Percentiles rank a stretch among this genome's conserved stretches.
phyloP scores from a whole-genome alignment of 163 green algal genomes.

The Volvox carteri region DNA sequence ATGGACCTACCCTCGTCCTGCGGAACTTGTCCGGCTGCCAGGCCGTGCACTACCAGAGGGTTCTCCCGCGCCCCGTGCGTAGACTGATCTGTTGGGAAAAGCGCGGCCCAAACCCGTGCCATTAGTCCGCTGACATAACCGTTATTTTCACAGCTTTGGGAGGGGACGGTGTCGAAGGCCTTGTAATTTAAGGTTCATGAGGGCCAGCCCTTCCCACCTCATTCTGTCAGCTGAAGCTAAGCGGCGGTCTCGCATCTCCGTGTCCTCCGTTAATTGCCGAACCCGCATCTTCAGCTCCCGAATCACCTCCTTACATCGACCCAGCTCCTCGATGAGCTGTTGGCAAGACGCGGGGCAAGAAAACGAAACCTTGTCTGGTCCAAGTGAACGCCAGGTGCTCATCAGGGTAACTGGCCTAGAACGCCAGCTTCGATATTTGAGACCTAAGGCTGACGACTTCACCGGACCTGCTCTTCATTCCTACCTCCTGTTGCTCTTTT shows the following conservation, averaged over 20 bases:
- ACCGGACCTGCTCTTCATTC: background rate
- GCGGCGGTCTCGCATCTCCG: constrained; percentile 41
- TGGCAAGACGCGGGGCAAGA: too few relatives aligned
- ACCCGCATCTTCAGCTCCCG: constrained; percentile 67
- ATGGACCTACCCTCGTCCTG: background rate
- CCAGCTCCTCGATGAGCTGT: constrained; percentile 54
- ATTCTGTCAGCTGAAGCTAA: constrained; percentile 19
- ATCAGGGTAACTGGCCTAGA: background rate
- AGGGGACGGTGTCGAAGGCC: background rate
- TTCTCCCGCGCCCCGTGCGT: background rate
- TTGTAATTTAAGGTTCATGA: background rate
- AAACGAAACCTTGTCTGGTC: too few relatives aligned
- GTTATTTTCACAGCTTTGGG: background rate
- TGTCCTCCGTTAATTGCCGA: constrained; percentile 67
- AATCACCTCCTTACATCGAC: constrained; percentile 64
- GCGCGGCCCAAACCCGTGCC: background rate
- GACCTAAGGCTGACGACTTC: background rate
- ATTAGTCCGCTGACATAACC: background rate
- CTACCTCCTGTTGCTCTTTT: constrained; percentile 76
- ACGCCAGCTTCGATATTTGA: background rate
- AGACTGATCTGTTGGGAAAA: background rate
- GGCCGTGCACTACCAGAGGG: background rate
- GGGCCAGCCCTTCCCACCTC: constrained; percentile 1
- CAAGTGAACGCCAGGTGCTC: background rate
- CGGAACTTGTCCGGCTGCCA: constrained; percentile 6